Percentiles rank a stretch among this genome's conserved stretches.
These are phyloP conservation scores for Cyclospora cayetanensis DNA, from an alignment of 169 alveolate species.

Conservation along the genomic window DNA sequence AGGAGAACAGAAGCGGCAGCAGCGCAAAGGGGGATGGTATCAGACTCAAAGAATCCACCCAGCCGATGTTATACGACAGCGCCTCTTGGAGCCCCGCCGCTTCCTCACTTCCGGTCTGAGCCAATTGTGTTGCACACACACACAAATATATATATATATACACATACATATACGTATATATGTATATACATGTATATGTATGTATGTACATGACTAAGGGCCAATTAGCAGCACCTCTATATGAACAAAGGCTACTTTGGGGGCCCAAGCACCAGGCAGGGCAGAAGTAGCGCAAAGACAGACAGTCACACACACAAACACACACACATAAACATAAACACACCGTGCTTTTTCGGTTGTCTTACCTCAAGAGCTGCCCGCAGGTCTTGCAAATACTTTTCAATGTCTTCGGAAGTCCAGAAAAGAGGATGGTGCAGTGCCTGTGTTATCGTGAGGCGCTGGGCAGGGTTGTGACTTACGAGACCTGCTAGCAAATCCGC, in stretches of 20 bases:
- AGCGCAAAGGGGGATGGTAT: not conserved
- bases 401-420: constrained; percentile 54
- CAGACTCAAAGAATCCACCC: not conserved
- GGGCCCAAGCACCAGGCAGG: too few relatives aligned
- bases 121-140: too few relatives aligned
- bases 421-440: constrained; percentile 53
- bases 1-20: not conserved
- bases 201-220: too few relatives aligned
- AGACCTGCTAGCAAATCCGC: constrained; percentile 38
- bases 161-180: too few relatives aligned
- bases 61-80: not conserved
- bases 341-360: too few relatives aligned
- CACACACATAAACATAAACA: too few relatives aligned
- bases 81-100: not conserved
- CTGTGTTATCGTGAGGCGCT: constrained; percentile 11
- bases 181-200: too few relatives aligned
- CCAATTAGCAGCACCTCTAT: too few relatives aligned
- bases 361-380: constrained; percentile 31
- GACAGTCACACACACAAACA: too few relatives aligned
- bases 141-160: too few relatives aligned
- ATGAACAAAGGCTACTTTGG: too few relatives aligned
- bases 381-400: constrained; percentile 17
- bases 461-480: not conserved
- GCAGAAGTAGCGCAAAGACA: not conserved
- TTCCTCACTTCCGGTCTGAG: not conserved